These are phyloP conservation scores for Exserohilum rostratum DNA, from an alignment of 2,329 filamentous ascomycete species.

Conservation along the genomic window DNA sequence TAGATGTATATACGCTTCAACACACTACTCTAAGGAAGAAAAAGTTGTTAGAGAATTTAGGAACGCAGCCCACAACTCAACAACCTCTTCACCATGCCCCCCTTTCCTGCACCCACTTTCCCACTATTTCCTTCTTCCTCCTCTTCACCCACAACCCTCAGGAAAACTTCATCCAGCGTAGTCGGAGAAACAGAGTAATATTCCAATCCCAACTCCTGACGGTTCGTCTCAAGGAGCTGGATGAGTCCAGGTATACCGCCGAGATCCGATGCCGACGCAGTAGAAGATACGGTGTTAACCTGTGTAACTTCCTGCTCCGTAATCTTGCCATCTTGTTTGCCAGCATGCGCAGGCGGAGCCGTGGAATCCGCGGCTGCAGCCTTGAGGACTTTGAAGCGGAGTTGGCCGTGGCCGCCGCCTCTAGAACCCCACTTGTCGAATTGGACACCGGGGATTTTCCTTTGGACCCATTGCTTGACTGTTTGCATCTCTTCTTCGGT, in stretches of 20 bases:
- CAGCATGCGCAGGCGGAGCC: slow-evolving; percentile 28
- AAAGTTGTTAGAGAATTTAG: too few species aligned
- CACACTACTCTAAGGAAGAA: too few species aligned
- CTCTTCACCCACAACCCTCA: slow-evolving; percentile 78
- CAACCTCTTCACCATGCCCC: neutral
- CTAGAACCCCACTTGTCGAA: slow-evolving; percentile 64
- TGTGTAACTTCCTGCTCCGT: slow-evolving; percentile 27
- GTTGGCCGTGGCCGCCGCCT: slow-evolving; percentile 80
- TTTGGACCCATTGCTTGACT: slow-evolving; percentile 70
- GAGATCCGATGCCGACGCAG: slow-evolving; percentile 22
- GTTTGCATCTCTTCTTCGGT: slow-evolving; percentile 68
- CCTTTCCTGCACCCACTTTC: slow-evolving; percentile 3
- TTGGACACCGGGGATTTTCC: slow-evolving; percentile 66
- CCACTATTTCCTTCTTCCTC: slow-evolving; percentile 58
- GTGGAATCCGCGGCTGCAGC: slow-evolving; percentile 44
- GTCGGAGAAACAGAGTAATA: slow-evolving; percentile 89
- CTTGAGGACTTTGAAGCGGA: slow-evolving; percentile 78
- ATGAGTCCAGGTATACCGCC: slow-evolving; percentile 71
- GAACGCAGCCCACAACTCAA: neutral
- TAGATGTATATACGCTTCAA: neutral
- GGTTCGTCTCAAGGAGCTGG: slow-evolving; percentile 73
- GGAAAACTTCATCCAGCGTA: slow-evolving; percentile 88
- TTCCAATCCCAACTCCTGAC: slow-evolving; percentile 71
- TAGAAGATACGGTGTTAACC: slow-evolving; percentile 23
- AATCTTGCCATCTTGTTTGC: slow-evolving; percentile 15